Base-by-base conservation (phyloP, 768 basidiomycete species). In the Leccinum subgranulosum region DNA sequence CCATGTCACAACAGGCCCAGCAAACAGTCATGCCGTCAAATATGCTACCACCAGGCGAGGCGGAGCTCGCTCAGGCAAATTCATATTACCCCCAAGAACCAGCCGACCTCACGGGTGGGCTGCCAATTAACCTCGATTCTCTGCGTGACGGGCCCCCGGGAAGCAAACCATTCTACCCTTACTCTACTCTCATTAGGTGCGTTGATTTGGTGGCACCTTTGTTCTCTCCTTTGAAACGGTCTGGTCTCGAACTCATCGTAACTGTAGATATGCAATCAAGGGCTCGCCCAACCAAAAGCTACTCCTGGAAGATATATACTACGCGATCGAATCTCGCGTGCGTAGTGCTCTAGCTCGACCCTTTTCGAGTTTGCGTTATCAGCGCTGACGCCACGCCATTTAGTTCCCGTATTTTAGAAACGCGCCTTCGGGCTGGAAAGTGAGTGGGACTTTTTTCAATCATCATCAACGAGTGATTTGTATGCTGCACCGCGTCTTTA, bases 401-500 rank as follows among this genome's bases (percentile, higher is more conserved):
- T 68, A 93, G 90, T 94, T 94, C 68, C 92, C 92, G 17, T 94
- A 93, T 71, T 94, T 94, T 76, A 77, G 91, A 73, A 85, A 81
- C 28, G 92, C 92, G 6, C 90, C 91, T 36, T 85, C 86, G 59
- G 92, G 92, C n/a, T 94, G 92, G 92, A 94, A 94, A 80, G 91
- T 91, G 66, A 81, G 86, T 73, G 49, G 48, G 3, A 15, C 15
- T 45, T 28, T 45, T 28, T 33, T 17, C 23, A 47, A 43, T 27
- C 51, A 34, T 25, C 55, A 51, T 55, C 46, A n/a, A 53, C 51
- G 4, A 28, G 53, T 52, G 3, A 31, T 45, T 52, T 27, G 21
- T 51, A 43, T 43, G 8, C 50, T 34, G 8, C 47, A 49, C 17
- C 43, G 57, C 49, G 61, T 60, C 51, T 48, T 56, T 31, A 34